Evolutionary conservation across 2,329 filamentous ascomycete species (phyloP), one percentile per base, ranked within the genome.

Genomic region (Ophiostoma populinum): DNA sequence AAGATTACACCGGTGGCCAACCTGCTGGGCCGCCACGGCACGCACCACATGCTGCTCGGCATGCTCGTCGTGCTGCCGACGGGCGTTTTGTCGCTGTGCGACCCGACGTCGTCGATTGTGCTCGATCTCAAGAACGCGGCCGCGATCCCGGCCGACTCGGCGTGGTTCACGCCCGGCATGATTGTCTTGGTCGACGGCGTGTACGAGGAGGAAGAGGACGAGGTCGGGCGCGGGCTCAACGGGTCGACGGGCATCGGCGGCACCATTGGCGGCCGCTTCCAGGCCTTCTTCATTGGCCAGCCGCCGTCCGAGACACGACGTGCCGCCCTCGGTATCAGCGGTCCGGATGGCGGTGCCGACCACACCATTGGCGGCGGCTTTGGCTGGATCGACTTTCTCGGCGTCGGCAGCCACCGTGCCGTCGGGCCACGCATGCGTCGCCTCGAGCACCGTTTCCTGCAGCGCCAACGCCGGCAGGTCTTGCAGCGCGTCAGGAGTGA

Each of bases 311-410:
- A 98, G 57, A 76, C 80, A 49, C 70, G 90, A 25, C 74, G 76
- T 33, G 68, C 72, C 10, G 90, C 85, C 0, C 61, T 94, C 4
- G 86, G 86, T 8, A 70, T 80, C 33, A 70, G 64, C 37, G 67
- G 63, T 12, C 63, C 59, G 2, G 68, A 74, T 16, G 62, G 64
- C n/a, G 64, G 30, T 1, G 56, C 61, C 15, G 67, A 70, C 40
- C 62, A 70, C 41, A 74, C 70, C 25, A 71, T 80, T 27, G 78
- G 76, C 19, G 80, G 80, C 39, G 82, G 81, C 1, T 94, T 95
- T 50, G 90, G 90, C 28, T 98, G 90, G 86, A 85, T 93, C 35
- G 90, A 95, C 53, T 98, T 95, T 50, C 63, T 95, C 2, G 90
- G 87, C 6, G 70, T 90, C 1, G 87, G 87, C 24, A 92, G 83